phyloP scores from a whole-genome alignment of 169 alveolate species.

The Plasmodium ovale region DNA sequence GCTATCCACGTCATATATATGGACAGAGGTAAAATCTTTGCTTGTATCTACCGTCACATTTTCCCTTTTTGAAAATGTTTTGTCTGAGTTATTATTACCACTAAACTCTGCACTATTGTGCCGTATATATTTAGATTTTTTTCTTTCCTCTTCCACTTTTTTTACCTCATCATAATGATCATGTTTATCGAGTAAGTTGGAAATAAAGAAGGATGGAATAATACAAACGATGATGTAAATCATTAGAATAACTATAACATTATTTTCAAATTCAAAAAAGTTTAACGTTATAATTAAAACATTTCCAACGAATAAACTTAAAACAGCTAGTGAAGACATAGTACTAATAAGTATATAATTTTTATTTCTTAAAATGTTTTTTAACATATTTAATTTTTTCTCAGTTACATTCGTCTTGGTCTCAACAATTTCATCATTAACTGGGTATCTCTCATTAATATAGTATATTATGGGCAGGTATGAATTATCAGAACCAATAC shows the following conservation, averaged over 20 bases:
- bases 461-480: conserved; percentile 70
- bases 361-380: conserved; percentile 46
- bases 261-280: conserved; percentile 5
- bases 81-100: too few species aligned
- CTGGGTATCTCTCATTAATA: conserved; percentile 63
- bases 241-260: conserved; percentile 19
- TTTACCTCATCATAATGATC: not conserved
- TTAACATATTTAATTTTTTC: conserved; percentile 11
- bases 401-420: not conserved
- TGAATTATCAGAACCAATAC: conserved; percentile 63
- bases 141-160: not conserved
- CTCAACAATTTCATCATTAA: not conserved
- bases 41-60: too few species aligned
- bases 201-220: conserved; percentile 50
- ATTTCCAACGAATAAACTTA: conserved; percentile 70
- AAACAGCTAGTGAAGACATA: conserved; percentile 71
- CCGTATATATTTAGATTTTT: too few species aligned
- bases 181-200: conserved; percentile 16
- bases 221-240: conserved; percentile 26
- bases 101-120: too few species aligned
- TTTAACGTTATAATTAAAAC: conserved; percentile 4
- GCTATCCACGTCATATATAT: too few species aligned
- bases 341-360: conserved; percentile 62
- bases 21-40: too few species aligned
- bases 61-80: too few species aligned